Conservation (phyloP, 2,329 filamentous ascomycete genomes). For the Penicillium sp. region DNA sequence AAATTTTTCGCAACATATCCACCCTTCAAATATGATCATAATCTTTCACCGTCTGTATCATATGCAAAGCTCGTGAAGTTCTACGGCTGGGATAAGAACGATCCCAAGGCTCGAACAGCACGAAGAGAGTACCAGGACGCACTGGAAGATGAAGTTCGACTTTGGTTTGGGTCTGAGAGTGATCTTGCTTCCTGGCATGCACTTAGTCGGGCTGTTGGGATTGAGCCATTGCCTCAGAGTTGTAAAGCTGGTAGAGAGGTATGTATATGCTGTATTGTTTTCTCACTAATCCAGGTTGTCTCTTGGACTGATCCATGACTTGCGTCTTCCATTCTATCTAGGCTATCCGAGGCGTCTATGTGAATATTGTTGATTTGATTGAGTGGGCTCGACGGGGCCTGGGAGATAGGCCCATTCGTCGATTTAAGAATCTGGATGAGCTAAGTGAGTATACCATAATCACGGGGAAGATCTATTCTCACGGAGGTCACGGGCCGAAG, state of each 20-base stretch:
- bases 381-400: neutral
- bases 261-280: neutral
- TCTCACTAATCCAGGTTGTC: too few relatives aligned
- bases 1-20: neutral
- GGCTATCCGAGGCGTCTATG: neutral
- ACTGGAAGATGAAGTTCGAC: neutral
- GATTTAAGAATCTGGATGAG: neutral
- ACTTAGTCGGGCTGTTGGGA: neutral
- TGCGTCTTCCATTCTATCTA: neutral
- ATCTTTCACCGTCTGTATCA: neutral
- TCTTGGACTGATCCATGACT: neutral
- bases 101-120: neutral
- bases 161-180: neutral
- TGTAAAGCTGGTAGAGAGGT: neutral
- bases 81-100: neutral
- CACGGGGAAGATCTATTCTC: neutral
- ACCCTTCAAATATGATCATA: neutral
- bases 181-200: neutral
- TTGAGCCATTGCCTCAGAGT: neutral
- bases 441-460: neutral
- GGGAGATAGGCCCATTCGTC: neutral
- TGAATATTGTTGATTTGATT: neutral
- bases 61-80: neutral
- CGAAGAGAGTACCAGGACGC: neutral
- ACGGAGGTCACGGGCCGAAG: neutral